These are phyloP conservation scores for Phytomonas sp. DNA, from an alignment of 208 protist species.

Conservation along the genomic window DNA sequence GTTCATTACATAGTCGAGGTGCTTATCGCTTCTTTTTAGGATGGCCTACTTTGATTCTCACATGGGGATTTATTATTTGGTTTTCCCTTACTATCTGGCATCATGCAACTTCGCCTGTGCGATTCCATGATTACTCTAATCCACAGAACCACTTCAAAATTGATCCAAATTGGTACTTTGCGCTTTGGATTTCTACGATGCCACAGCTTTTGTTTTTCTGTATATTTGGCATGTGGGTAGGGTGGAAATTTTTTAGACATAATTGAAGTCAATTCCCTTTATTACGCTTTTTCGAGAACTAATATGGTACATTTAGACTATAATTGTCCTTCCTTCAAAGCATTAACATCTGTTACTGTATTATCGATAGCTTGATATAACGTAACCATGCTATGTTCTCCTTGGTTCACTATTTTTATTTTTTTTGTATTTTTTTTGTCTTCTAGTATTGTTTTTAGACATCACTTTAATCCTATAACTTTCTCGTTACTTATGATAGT, in stretches of 20 bases:
- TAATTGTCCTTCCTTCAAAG: not conserved
- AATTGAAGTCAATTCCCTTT: conserved; percentile 11
- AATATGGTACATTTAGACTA: not conserved
- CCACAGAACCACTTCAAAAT: not conserved
- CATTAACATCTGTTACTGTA: not conserved
- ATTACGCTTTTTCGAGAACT: not conserved
- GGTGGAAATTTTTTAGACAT: conserved; percentile 26
- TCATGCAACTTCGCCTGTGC: not conserved
- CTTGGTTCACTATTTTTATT: not conserved
- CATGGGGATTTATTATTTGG: conserved; percentile 15
- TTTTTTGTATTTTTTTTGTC: conserved; percentile 5
- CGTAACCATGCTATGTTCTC: conserved; percentile 4
- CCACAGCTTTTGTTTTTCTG: conserved; percentile 26
- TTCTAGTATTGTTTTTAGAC: not conserved
- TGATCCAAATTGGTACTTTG: conserved; percentile 13
- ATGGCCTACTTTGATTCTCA: conserved; percentile 14
- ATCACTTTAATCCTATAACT: not conserved
- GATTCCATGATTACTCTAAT: not conserved
- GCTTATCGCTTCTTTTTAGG: conserved; percentile 14
- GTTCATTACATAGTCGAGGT: conserved; percentile 8
- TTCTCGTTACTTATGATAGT: not conserved
- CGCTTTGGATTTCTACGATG: conserved; percentile 18
- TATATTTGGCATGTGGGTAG: conserved; percentile 20
- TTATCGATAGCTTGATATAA: not conserved
- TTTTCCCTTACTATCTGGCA: conserved; percentile 14